Base-by-base conservation (phyloP, 805 yeast species). In the Teunomyces funiuensis region DNA sequence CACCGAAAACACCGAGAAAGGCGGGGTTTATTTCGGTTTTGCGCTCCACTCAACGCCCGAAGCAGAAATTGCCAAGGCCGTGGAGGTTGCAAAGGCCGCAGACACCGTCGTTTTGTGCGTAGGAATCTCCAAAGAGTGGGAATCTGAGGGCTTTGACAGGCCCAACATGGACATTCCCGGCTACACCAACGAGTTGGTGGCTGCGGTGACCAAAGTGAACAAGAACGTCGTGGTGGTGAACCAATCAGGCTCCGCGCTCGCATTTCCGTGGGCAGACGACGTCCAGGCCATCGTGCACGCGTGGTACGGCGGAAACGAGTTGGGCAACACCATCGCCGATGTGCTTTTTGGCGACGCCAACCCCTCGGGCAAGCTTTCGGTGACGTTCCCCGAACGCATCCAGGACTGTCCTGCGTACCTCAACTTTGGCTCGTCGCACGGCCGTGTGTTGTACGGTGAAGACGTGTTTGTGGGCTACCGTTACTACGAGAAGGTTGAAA, bases 381-480 rank as follows among this genome's bases (percentile, higher is more conserved):
- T 80, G 46, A 63, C 83, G 4, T 79, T 74, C 72, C 85, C 85
- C 26, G 54, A 63, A 41, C 66, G 59, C 46, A 50, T 67, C 36
- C 69, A 74, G 49, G 83, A 80, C 57, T 78, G 74, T 47, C 85
- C 85, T 9, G 71, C 83, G 0, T 80, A 56, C 58, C 58, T 77
- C 52, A 77, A 72, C 60, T 78, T 64, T 63, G 62, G 64, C 22
- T 64, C 80, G 7, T 74, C 73, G 52, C 69, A 69, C 52, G 84
- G 85, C 33, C 61, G 73, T 39, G 77, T 73, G 23, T 52, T 74
- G 41, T 82, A 82, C 50, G 85, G 86, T 44, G 88, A 82, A 57
- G 85, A 80, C 53, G 75, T 82, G 34, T 81, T 69, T 55, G 77
- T 81, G 39, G 87, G 86, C 15, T 80, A 82, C 65, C 65, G 79